Conservation (phyloP, 164 flowering plant species). For the Aristolochia contorta region DNA sequence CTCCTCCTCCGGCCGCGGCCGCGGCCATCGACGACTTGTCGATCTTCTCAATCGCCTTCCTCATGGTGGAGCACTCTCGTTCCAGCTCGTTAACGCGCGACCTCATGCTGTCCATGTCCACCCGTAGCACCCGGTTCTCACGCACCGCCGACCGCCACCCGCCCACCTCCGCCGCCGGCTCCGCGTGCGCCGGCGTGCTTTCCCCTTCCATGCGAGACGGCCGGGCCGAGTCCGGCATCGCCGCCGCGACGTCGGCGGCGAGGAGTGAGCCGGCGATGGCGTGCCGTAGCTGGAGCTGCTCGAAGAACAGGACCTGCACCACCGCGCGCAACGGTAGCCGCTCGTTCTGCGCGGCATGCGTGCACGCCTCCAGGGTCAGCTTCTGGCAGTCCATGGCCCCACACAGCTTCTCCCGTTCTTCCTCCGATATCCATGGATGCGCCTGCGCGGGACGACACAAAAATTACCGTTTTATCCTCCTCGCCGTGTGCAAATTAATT, state of each 20-base stretch:
- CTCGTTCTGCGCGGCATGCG: conserved; percentile 98
- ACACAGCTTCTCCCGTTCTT: conserved; percentile 71
- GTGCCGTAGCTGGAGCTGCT: conserved; percentile 91
- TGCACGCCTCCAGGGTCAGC: conserved; percentile 93
- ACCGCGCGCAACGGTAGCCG: conserved; percentile 80
- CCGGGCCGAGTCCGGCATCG: conserved; percentile 22
- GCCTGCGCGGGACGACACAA: conserved; percentile 38
- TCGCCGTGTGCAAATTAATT: too few species aligned
- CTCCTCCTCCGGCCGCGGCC: conserved; percentile 19
- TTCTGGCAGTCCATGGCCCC: conserved; percentile 78
- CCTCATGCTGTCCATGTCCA: conserved; percentile 95
- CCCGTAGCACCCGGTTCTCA: conserved; percentile 80
- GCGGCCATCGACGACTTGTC: conserved; percentile 23
- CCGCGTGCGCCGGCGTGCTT: conserved; percentile 3
- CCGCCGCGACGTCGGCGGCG: conserved; percentile 35
- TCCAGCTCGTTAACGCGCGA: conserved; percentile 84
- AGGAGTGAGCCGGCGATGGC: conserved; percentile 77
- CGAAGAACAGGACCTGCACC: conserved; percentile 90
- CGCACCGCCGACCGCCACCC: conserved; percentile 57
- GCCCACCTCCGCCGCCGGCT: conserved; percentile 25
- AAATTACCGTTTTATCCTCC: not conserved
- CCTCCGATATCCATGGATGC: conserved; percentile 75
- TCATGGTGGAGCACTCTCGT: conserved; percentile 81
- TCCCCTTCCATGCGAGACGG: conserved; percentile 11
- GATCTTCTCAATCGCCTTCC: conserved; percentile 64